phyloP scores from a whole-genome alignment of 2,329 filamentous ascomycete genomes.

The Phyllosticta citriasiana region DNA sequence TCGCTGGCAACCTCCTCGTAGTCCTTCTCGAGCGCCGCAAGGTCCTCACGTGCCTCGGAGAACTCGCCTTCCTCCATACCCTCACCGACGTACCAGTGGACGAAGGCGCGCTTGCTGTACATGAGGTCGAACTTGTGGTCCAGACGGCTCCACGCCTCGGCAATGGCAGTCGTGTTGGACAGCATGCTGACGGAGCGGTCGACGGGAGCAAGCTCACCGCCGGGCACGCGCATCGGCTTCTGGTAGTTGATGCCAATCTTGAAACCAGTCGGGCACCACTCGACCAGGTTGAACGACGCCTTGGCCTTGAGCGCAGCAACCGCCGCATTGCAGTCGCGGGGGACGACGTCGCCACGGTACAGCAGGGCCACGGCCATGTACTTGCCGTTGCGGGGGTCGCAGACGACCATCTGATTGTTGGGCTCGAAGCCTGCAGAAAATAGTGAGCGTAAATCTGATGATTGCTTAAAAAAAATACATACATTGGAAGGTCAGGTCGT shows the following conservation, averaged over 20 bases:
- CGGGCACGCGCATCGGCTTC: constrained; percentile 88
- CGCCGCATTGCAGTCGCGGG: constrained; percentile 86
- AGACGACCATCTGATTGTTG: constrained; percentile 99
- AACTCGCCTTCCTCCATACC: constrained; percentile 99
- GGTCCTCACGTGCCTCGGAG: constrained; percentile 96
- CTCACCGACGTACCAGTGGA: constrained; percentile 99
- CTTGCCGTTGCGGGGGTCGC: constrained; percentile 95
- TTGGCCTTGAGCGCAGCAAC: constrained; percentile 98
- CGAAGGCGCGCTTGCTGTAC: constrained; percentile 99
- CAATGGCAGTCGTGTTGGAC: constrained; percentile 96
- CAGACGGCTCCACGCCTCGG: constrained; percentile 93
- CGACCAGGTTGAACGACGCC: constrained; percentile 97
- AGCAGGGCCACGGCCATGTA: constrained; percentile 99
- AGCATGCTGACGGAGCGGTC: constrained; percentile 99
- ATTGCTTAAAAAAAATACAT: constrained; percentile 23
- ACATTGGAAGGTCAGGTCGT: constrained; percentile 68
- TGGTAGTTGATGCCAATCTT: constrained; percentile 99
- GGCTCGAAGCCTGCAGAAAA: constrained; percentile 93
- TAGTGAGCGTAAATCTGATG: constrained; percentile 50
- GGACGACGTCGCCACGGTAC: constrained; percentile 96
- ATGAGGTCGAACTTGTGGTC: constrained; percentile 99
- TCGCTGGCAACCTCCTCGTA: constrained; percentile 98
- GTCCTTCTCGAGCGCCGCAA: constrained; percentile 94
- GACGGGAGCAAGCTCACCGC: constrained; percentile 95
- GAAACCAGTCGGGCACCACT: constrained; percentile 99